Conservation (phyloP, 2,329 filamentous ascomycete genomes). For the Fusarium sp. region DNA sequence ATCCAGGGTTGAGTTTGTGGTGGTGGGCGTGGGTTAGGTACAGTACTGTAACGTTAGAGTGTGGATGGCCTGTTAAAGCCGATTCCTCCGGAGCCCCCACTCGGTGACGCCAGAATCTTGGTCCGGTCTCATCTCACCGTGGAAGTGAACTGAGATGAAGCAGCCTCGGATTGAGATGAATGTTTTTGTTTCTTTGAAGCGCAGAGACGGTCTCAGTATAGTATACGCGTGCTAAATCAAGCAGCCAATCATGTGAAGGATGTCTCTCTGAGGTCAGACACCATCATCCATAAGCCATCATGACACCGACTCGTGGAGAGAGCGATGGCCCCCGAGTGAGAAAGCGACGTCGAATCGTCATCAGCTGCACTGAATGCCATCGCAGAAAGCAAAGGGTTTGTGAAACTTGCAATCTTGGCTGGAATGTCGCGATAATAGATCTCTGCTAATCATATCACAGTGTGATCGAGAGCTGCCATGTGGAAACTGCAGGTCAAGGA, state of each 20-base stretch:
- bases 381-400: slow-evolving; percentile 67
- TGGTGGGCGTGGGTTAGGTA: not conserved
- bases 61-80: slow-evolving; percentile 4
- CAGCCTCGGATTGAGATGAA: not conserved
- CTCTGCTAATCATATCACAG: slow-evolving; percentile 45
- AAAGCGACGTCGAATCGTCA: slow-evolving; percentile 66
- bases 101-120: slow-evolving; percentile 16
- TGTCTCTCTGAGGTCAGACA: not conserved
- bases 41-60: too few relatives aligned
- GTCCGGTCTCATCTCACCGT: not conserved
- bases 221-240: not conserved
- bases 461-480: slow-evolving; percentile 68
- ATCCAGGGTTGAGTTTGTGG: slow-evolving; percentile 3
- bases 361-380: slow-evolving; percentile 71
- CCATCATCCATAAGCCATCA: slow-evolving; percentile 1
- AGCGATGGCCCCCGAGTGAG: slow-evolving; percentile 41
- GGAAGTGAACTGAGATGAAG: not conserved
- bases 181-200: not conserved
- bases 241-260: not conserved
- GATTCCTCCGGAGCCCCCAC: slow-evolving; percentile 5
- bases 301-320: slow-evolving; percentile 10
- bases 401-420: not conserved
- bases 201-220: not conserved
- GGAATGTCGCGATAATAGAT: not conserved
- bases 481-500: slow-evolving; percentile 65